phyloP scores from a whole-genome alignment of 2,329 filamentous ascomycete genomes.

The Fusarium domesticum region DNA sequence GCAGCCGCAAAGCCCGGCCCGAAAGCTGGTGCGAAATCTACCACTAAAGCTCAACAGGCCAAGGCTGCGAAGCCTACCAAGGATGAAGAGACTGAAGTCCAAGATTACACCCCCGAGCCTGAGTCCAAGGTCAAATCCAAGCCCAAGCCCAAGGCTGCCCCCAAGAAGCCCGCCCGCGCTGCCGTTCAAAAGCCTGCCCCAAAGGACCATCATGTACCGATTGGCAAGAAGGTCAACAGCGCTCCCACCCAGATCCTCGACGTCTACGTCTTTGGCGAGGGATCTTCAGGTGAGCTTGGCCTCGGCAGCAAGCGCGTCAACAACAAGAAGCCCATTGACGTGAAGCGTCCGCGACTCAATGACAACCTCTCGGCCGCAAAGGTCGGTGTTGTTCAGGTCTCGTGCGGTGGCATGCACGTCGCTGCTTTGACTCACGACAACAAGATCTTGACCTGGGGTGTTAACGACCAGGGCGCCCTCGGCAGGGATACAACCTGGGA shows the following conservation, averaged over 20 bases:
- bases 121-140: slow-evolving; percentile 48
- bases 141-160: slow-evolving; percentile 16
- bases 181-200: slow-evolving; percentile 7
- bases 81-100: slow-evolving; percentile 17
- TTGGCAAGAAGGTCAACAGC: slow-evolving; percentile 69
- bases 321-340: slow-evolving; percentile 62
- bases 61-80: slow-evolving; percentile 21
- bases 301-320: slow-evolving; percentile 66
- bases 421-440: slow-evolving; percentile 75
- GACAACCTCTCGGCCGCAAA: slow-evolving; percentile 60
- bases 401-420: slow-evolving; percentile 79
- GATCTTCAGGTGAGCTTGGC: slow-evolving; percentile 76
- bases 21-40: slow-evolving; percentile 37
- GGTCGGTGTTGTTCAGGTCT: slow-evolving; percentile 72
- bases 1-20: slow-evolving; percentile 21
- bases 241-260: slow-evolving; percentile 63
- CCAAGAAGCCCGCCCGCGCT: slow-evolving; percentile 17
- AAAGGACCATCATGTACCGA: slow-evolving; percentile 40
- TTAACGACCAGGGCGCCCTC: slow-evolving; percentile 80
- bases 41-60: too few relatives aligned
- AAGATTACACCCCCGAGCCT: slow-evolving; percentile 36
- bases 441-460: slow-evolving; percentile 81
- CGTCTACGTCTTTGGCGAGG: slow-evolving; percentile 78
- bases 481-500: slow-evolving; percentile 71
- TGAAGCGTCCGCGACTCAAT: slow-evolving; percentile 80